Conservation (phyloP, 176 grass and related monocot species). For the Themeda triandra region DNA sequence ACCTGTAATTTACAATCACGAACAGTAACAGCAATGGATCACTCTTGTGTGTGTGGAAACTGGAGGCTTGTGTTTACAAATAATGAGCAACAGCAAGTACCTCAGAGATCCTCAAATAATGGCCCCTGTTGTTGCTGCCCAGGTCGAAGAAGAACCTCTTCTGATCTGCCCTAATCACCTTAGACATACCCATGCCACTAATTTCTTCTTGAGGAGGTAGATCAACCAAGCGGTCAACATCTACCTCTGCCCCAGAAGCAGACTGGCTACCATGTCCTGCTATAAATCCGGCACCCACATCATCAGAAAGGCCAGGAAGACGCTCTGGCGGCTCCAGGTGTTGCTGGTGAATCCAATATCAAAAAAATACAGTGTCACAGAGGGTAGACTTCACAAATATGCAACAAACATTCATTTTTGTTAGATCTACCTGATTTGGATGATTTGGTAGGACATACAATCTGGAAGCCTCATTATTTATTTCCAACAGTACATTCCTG, state of each 20-base stretch:
- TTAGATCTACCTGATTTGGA: slow-evolving; percentile 46
- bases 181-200: slow-evolving; percentile 77
- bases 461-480: slow-evolving; percentile 74
- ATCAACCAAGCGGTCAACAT: slow-evolving; percentile 78
- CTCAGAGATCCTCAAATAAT: slow-evolving; percentile 97
- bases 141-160: slow-evolving; percentile 99
- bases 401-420: background rate
- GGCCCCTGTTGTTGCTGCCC: slow-evolving; percentile 92
- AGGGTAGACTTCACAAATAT: background rate
- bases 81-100: slow-evolving; percentile 33
- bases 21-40: background rate
- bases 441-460: slow-evolving; percentile 76
- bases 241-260: slow-evolving; percentile 62
- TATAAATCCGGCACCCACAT: slow-evolving; percentile 98
- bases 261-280: slow-evolving; percentile 75
- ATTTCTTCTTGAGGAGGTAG: slow-evolving; percentile 85
- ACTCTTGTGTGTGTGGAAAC: background rate
- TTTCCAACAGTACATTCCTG: slow-evolving; percentile 84
- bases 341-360: slow-evolving; percentile 46
- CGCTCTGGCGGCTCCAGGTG: slow-evolving; percentile 79
- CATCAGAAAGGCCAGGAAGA: slow-evolving; percentile 89
- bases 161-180: slow-evolving; percentile 96
- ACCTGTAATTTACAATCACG: slow-evolving; percentile 50
- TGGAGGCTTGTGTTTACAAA: background rate
- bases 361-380: background rate